Percentiles rank a stretch among this genome's conserved stretches.
phyloP scores from a whole-genome alignment of 2,329 filamentous ascomycete species.

The Harringtonia lauricola region DNA sequence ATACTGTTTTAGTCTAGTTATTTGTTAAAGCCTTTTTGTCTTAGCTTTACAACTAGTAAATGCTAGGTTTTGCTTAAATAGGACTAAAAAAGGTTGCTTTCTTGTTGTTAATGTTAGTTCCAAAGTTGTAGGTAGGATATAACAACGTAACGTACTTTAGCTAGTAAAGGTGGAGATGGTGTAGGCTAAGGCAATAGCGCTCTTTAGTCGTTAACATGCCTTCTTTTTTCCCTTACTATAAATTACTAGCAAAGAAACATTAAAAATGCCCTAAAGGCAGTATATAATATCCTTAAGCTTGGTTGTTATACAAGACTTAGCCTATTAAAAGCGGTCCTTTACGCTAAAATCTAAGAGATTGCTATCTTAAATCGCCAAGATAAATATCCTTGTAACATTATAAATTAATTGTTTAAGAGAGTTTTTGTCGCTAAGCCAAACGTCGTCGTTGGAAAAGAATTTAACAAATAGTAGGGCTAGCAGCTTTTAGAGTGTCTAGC shows the following conservation, averaged over 20 bases:
- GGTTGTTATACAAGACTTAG: slow-evolving; percentile 5
- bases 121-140: background rate
- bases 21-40: slow-evolving; percentile 9
- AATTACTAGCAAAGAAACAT: slow-evolving; percentile 8
- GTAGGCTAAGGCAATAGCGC: too few relatives aligned
- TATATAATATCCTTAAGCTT: slow-evolving; percentile 11
- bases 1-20: slow-evolving; percentile 11
- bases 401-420: slow-evolving; percentile 13
- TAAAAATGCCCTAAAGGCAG: slow-evolving; percentile 12
- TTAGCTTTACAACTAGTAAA: slow-evolving; percentile 16
- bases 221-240: slow-evolving; percentile 10
- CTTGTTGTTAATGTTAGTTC: too few relatives aligned
- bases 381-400: slow-evolving; percentile 14
- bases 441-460: slow-evolving; percentile 16
- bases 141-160: too few relatives aligned
- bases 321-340: slow-evolving; percentile 14
- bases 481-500: too few relatives aligned
- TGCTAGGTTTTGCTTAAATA: slow-evolving; percentile 15
- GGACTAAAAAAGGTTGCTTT: slow-evolving; percentile 5
- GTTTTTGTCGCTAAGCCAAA: slow-evolving; percentile 15
- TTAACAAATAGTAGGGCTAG: slow-evolving; percentile 15
- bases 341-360: slow-evolving; percentile 10
- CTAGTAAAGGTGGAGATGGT: too few relatives aligned
- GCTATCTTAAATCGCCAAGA: slow-evolving; percentile 10
- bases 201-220: slow-evolving; percentile 6